Conservation (phyloP, 1,284 basidiomycete species). For the Fereydounia khargensis region DNA sequence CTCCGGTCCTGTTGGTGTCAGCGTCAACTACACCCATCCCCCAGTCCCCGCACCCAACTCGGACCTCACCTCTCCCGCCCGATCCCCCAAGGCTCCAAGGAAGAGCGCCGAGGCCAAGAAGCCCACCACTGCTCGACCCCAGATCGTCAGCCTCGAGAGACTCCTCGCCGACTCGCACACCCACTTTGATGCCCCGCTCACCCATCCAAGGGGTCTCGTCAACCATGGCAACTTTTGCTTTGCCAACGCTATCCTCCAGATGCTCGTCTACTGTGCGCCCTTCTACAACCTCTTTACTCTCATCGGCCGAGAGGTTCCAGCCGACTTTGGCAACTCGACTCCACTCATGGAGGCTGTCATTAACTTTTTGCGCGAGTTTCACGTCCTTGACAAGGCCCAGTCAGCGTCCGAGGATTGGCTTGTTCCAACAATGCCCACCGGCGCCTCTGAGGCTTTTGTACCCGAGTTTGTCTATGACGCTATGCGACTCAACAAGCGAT, state of each 20-base stretch:
- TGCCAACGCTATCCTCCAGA: conserved; percentile 88
- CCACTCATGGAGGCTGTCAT: conserved; percentile 80
- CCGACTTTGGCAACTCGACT: conserved; percentile 63
- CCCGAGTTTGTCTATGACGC: conserved; percentile 90
- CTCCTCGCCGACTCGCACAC: conserved; percentile 32
- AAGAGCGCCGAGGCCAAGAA: conserved; percentile 14
- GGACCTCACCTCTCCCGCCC: conserved; percentile 9
- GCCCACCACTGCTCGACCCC: conserved; percentile 4
- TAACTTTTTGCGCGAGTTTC: conserved; percentile 81
- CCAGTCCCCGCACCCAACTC: conserved; percentile 4
- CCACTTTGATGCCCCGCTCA: conserved; percentile 58
- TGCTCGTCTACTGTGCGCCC: conserved; percentile 81
- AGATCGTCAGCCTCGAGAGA: conserved; percentile 25
- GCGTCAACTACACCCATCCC: conserved; percentile 20
- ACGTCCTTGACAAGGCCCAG: conserved; percentile 35
- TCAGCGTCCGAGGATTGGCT: conserved; percentile 14
- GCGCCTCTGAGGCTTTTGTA: conserved; percentile 66
- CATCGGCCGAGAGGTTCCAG: conserved; percentile 64
- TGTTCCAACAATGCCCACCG: conserved; percentile 10
- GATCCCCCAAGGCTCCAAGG: conserved; percentile 18
- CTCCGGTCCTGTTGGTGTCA: conserved; percentile 22
- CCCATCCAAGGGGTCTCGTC: conserved; percentile 77
- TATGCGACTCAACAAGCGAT: conserved; percentile 90
- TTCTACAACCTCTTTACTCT: conserved; percentile 78
- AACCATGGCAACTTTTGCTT: conserved; percentile 98